A percentile compares a stretch with the other conserved stretches of the same genome.
Evolutionary conservation across 2,329 filamentous ascomycete species (phyloP).

Genomic region (Talaromyces pinophilus): DNA sequence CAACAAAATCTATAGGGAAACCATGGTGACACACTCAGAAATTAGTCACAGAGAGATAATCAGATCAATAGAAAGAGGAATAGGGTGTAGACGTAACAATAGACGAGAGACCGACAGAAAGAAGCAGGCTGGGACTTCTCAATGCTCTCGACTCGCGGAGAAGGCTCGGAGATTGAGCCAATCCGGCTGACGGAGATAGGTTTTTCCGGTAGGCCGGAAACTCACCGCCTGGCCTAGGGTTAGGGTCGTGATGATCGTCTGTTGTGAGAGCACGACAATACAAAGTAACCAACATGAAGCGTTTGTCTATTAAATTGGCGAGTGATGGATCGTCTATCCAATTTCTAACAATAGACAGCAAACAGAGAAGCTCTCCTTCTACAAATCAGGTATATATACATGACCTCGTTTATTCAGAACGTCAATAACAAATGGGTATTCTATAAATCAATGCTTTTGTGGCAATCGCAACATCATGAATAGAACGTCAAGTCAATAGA

Average conservation of each 20-base stretch:
- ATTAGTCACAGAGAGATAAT: neutral
- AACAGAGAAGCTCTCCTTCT: neutral
- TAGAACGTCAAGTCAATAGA: conserved; percentile 22
- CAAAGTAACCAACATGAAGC: neutral
- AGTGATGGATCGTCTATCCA: neutral
- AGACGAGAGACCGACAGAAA: neutral
- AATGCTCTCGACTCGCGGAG: conserved; percentile 14
- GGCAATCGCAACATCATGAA: conserved; percentile 23
- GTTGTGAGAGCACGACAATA: neutral
- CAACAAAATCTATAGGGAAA: neutral
- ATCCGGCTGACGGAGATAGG: conserved; percentile 7
- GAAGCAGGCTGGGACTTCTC: conserved; percentile 1
- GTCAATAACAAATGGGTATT: conserved; percentile 23
- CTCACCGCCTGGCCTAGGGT: conserved; percentile 6
- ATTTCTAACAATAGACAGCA: neutral
- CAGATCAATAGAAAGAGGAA: neutral
- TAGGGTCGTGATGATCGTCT: neutral
- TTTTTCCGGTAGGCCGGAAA: conserved; percentile 6
- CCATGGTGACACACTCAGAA: neutral
- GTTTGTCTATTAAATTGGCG: neutral
- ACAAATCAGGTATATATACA: conserved; percentile 5
- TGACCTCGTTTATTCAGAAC: conserved; percentile 1
- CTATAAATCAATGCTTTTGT: conserved; percentile 22
- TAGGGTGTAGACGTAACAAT: neutral
- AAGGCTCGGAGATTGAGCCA: conserved; percentile 16